These are phyloP conservation scores for Heterobasidion parviporum DNA, from an alignment of 1,284 basidiomycete genomes.

Conservation along the genomic window DNA sequence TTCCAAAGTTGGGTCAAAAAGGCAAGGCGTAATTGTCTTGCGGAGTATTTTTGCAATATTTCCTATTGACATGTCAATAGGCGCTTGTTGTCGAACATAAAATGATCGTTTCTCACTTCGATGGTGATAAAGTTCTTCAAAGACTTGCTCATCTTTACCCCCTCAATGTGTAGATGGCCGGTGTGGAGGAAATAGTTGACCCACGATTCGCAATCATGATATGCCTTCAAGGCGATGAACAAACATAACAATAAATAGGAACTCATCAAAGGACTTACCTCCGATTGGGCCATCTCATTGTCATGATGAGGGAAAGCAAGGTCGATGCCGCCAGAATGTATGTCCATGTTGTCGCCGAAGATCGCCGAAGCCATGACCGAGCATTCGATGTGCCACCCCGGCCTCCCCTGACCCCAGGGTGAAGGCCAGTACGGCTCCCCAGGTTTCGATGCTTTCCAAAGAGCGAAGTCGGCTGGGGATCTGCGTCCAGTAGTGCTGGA, in stretches of 20 bases:
- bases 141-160: conserved; percentile 99
- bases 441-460: conserved; percentile 97
- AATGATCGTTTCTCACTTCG: conserved; percentile 51
- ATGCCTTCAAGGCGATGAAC: conserved; percentile 49
- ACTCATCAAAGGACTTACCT: conserved; percentile 43
- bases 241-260: background rate
- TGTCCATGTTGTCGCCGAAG: conserved; percentile 91
- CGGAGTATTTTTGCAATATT: conserved; percentile 79
- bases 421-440: conserved; percentile 98
- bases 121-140: conserved; percentile 99
- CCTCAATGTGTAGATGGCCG: conserved; percentile 97
- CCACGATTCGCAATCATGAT: conserved; percentile 90
- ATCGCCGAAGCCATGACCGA: conserved; percentile 97
- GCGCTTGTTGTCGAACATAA: conserved; percentile 1
- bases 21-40: conserved; percentile 89
- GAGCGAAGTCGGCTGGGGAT: conserved; percentile 83
- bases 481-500: conserved; percentile 54
- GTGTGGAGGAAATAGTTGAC: conserved; percentile 99
- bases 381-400: conserved; percentile 99
- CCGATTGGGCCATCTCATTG: conserved; percentile 97
- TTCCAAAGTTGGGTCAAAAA: conserved; percentile 94
- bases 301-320: conserved; percentile 99
- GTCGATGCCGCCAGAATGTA: conserved; percentile 96
- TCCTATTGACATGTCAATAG: conserved; percentile 44
- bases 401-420: conserved; percentile 94